phyloP scores from a whole-genome alignment of 768 basidiomycete genomes.

The Boletales sp. region DNA sequence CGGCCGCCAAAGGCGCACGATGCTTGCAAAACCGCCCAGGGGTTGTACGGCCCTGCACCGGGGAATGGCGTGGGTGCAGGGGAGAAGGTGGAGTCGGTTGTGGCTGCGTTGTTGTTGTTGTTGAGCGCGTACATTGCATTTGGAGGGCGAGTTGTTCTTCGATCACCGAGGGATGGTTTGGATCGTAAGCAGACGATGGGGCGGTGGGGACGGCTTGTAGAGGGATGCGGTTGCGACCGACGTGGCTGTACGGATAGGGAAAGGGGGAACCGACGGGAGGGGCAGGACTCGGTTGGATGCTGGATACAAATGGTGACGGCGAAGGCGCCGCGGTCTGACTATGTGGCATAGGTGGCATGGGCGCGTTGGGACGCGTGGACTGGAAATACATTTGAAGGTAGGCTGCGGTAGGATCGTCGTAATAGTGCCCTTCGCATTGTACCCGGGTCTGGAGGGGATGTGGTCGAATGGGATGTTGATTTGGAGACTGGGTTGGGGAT shows the following conservation, averaged over 20 bases:
- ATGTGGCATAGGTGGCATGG: constrained; percentile 77
- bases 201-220: constrained; percentile 39
- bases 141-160: constrained; percentile 71
- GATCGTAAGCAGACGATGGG: constrained; percentile 37
- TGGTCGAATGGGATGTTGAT: constrained; percentile 29
- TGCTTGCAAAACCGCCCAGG: constrained; percentile 70
- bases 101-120: constrained; percentile 63
- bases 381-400: constrained; percentile 60
- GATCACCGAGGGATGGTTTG: constrained; percentile 47
- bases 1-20: constrained; percentile 44
- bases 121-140: constrained; percentile 76
- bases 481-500: constrained; percentile 12
- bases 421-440: constrained; percentile 56
- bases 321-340: constrained; percentile 72
- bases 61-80: constrained; percentile 75
- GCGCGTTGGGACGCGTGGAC: constrained; percentile 65
- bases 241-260: constrained; percentile 73
- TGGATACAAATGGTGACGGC: constrained; percentile 61
- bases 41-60: constrained; percentile 51
- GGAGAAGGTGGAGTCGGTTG: constrained; percentile 73
- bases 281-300: constrained; percentile 50
- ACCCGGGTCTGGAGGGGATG: constrained; percentile 38
- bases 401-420: constrained; percentile 57
- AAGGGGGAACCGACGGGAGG: constrained; percentile 71
- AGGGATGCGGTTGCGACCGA: constrained; percentile 49